Percentiles rank a stretch among this genome's conserved stretches.
Conservation (phyloP, 495 filamentous ascomycete genomes). For the Penicillium pulvis region DNA sequence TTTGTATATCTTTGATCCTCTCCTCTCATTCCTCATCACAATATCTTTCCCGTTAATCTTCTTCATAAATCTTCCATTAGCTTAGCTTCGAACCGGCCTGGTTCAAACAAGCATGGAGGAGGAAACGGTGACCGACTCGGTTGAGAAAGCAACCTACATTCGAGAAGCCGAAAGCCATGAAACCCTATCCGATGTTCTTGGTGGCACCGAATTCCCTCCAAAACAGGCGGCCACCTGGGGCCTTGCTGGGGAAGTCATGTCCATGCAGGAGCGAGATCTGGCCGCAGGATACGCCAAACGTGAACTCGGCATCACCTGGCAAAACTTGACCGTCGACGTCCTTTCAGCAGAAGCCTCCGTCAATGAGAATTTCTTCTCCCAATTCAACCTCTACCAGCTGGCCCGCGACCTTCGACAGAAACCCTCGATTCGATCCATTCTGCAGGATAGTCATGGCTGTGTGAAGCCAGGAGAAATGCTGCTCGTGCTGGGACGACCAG, state of each 20-base stretch:
- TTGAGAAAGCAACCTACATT: background rate
- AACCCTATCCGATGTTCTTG: background rate
- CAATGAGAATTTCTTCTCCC: conserved; percentile 53
- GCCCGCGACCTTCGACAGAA: conserved; percentile 37
- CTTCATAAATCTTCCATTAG: background rate
- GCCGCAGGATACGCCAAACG: conserved; percentile 44
- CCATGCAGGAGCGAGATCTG: conserved; percentile 3
- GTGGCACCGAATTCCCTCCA: background rate
- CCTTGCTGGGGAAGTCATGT: background rate
- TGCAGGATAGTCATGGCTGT: conserved; percentile 42
- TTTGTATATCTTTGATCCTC: background rate
- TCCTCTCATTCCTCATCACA: background rate
- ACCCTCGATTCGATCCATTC: conserved; percentile 35
- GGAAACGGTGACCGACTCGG: background rate
- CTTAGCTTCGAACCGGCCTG: background rate
- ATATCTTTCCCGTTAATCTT: background rate
- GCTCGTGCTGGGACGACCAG: conserved; percentile 46
- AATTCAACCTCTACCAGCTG: conserved; percentile 53
- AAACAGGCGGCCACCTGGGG: background rate
- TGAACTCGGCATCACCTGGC: conserved; percentile 58
- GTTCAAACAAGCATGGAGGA: background rate
- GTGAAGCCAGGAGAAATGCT: conserved; percentile 57
- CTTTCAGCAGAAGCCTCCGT: conserved; percentile 46
- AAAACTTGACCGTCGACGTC: conserved; percentile 44
- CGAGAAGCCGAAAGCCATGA: conserved; percentile 1